These are phyloP conservation scores for Dysphania ambrosioides DNA, from an alignment of 148 eudicot genomes.

Conservation along the genomic window DNA sequence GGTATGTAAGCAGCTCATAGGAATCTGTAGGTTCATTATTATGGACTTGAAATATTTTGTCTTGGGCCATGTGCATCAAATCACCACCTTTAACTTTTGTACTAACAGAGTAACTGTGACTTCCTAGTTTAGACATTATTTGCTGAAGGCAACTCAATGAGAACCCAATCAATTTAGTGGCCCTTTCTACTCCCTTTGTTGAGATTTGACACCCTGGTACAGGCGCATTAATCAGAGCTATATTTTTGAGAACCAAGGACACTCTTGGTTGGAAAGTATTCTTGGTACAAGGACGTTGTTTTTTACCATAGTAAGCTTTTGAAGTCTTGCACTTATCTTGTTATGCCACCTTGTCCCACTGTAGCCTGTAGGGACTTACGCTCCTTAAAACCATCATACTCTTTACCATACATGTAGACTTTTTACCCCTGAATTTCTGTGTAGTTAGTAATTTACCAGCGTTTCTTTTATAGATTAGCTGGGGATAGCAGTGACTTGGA, in stretches of 20 bases:
- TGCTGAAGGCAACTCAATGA: neutral
- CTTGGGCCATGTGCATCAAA: neutral
- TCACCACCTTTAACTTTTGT: conserved; percentile 2
- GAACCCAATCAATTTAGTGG: conserved; percentile 1
- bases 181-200: neutral
- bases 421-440: too few relatives aligned
- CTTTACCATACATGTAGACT: too few relatives aligned
- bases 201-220: conserved; percentile 9
- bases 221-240: neutral
- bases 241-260: neutral
- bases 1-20: neutral
- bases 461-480: neutral
- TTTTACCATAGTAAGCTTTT: neutral
- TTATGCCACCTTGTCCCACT: neutral
- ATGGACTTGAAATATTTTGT: neutral
- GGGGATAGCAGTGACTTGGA: neutral
- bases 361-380: neutral
- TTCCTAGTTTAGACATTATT: neutral
- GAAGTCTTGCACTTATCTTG: neutral
- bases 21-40: neutral
- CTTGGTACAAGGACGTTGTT: neutral
- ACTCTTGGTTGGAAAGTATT: too few relatives aligned
- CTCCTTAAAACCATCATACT: neutral
- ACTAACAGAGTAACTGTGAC: neutral
- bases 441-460: neutral